Percentiles rank a stretch among this genome's conserved stretches.
Evolutionary conservation across 495 filamentous ascomycete genomes (phyloP).

Genomic region (Sphaerosporella brunnea): DNA sequence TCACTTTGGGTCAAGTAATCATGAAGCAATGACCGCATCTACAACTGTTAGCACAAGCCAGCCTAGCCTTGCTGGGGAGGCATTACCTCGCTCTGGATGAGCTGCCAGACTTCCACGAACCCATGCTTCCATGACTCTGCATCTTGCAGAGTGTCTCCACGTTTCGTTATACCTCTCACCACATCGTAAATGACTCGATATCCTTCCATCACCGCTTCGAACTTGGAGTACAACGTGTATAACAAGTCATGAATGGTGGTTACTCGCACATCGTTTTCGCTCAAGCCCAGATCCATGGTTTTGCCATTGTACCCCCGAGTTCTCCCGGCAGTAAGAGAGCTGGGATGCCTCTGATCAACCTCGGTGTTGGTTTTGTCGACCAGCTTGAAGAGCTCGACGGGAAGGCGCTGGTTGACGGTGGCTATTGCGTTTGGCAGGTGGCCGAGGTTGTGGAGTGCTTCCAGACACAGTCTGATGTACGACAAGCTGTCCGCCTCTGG

Average conservation of each 20-base stretch:
- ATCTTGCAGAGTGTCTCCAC: constrained; percentile 51
- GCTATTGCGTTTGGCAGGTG: constrained; percentile 71
- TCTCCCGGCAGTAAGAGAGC: constrained; percentile 31
- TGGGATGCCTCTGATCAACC: constrained; percentile 77
- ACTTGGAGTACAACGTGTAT: constrained; percentile 84
- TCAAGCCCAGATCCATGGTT: constrained; percentile 41
- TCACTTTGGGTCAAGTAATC: constrained; percentile 94
- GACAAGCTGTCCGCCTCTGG: constrained; percentile 88
- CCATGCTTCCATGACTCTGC: constrained; percentile 28
- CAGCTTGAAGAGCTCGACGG: constrained; percentile 81
- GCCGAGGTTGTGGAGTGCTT: constrained; percentile 74
- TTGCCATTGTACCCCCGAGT: constrained; percentile 38
- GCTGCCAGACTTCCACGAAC: constrained; percentile 48
- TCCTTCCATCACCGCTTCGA: constrained; percentile 89
- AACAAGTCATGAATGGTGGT: constrained; percentile 77
- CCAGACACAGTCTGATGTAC: constrained; percentile 75
- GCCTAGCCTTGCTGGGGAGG: neutral
- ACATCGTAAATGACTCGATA: constrained; percentile 89
- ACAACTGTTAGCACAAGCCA: constrained; percentile 29
- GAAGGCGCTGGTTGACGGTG: constrained; percentile 76
- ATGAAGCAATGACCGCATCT: constrained; percentile 83
- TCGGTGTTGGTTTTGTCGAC: constrained; percentile 91
- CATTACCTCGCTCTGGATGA: constrained; percentile 57
- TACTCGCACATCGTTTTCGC: constrained; percentile 52
- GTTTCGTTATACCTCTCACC: constrained; percentile 57